These are phyloP conservation scores for Dendrobium officinale DNA, from an alignment of 106 monocot species.

Conservation along the genomic window DNA sequence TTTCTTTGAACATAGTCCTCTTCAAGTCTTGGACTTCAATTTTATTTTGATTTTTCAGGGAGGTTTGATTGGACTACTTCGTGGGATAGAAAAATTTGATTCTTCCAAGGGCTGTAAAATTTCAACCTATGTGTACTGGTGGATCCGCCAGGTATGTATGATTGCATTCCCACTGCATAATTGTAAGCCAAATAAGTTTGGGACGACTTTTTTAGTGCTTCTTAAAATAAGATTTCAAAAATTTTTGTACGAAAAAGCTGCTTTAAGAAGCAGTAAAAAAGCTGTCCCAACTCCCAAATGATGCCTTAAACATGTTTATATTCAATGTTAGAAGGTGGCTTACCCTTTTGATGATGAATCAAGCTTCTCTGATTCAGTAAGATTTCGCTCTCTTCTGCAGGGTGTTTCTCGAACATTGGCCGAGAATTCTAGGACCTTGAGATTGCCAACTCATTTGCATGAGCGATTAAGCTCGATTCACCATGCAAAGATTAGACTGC, in stretches of 20 bases:
- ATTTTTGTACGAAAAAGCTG: too few relatives aligned
- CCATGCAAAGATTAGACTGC: conserved; percentile 60
- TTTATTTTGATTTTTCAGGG: conserved; percentile 36
- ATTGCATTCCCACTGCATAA: not conserved
- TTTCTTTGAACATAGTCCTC: not conserved
- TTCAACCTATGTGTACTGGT: conserved; percentile 99
- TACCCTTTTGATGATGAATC: not conserved
- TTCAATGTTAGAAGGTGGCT: not conserved
- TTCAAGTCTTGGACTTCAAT: not conserved
- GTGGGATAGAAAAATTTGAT: conserved; percentile 98
- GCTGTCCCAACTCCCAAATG: too few relatives aligned
- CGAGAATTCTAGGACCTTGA: conserved; percentile 78
- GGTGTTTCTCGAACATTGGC: conserved; percentile 82
- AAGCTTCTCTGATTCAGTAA: not conserved
- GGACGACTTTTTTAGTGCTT: too few relatives aligned
- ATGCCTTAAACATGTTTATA: not conserved
- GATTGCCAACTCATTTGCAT: conserved; percentile 84
- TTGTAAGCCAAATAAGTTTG: not conserved
- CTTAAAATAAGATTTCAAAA: too few relatives aligned
- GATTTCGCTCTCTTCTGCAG: conserved; percentile 27
- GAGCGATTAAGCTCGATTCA: conserved; percentile 70
- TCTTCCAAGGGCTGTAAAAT: conserved; percentile 84
- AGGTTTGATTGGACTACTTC: conserved; percentile 83
- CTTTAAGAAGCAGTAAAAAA: too few relatives aligned
- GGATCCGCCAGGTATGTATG: conserved; percentile 84